Base-by-base conservation (phyloP, 1,284 basidiomycete species). In the Cutaneotrichosporon mucoides region DNA sequence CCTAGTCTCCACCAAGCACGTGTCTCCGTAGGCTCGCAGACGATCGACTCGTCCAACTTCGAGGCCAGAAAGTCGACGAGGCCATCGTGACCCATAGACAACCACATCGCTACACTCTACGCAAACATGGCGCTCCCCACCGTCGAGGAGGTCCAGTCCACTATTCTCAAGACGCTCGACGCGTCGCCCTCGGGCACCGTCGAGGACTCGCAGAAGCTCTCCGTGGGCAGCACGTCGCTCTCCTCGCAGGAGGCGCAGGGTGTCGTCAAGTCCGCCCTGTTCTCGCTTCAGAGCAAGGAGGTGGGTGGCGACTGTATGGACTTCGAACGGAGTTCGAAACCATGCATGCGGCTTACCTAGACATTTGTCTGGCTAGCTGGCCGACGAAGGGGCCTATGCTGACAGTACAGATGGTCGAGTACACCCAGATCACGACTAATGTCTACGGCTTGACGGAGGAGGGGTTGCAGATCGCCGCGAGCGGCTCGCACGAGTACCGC, bases 401-500 rank as follows among this genome's bases (percentile, higher is more conserved):
- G 33, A 16, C 33, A 24, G 10, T 24, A 35, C 71, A 95, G 92
- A 96, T 96, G 89, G 84, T 96, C 64, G 80, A 79, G 57, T 93
- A 90, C 70, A 85, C 86, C 47, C 86, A 88, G 38, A 86, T 91
- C 72, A 91, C 92, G 73, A 82, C 85, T 9, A 81, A 85, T 9
- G 84, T 85, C 6, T 87, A 91, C 80, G 81, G 80, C 10, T 83
- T 92, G 42, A 92, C 90, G 12, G 78, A 83, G 3, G 93, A 97
- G 80, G 93, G 93, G 33, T 73, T 80, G n/a, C 84, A 88, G 68
- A 89, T 95, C 64, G 84, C 85, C 12, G 78, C 83, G 47, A 80
- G 87, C 52, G 93, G 93, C 34, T 96, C 92, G n/a, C 91, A 95
- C 78, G 93, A 97, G 81, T 91, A 87, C 57, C 85, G 90, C 59